Evolutionary conservation across 2,329 filamentous ascomycete species (phyloP).

Genomic region (Neonectria sp.): DNA sequence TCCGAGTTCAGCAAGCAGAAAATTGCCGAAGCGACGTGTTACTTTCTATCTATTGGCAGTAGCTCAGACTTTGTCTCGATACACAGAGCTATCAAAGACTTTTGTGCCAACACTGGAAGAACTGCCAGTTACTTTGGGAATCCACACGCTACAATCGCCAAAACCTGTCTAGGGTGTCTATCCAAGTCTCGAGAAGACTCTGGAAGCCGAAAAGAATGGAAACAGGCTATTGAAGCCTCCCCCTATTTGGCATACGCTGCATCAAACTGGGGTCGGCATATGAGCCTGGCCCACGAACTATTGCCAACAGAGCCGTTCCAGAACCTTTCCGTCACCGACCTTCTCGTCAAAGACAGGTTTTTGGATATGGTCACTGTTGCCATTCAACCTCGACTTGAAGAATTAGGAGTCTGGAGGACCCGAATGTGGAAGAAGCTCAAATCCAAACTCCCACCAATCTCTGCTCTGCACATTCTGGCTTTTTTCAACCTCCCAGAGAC

Average conservation of each 20-base stretch:
- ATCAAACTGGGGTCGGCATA: slow-evolving; percentile 11
- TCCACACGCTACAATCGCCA: slow-evolving; percentile 8
- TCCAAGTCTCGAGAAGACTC: not conserved
- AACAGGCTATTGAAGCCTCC: not conserved
- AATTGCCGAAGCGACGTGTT: slow-evolving; percentile 4
- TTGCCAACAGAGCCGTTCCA: slow-evolving; percentile 6
- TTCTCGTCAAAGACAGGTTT: slow-evolving; percentile 1
- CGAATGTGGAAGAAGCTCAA: slow-evolving; percentile 7
- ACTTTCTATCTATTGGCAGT: slow-evolving; percentile 5
- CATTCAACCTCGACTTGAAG: not conserved
- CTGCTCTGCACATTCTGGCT: slow-evolving; percentile 11
- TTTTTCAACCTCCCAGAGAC: slow-evolving; percentile 12
- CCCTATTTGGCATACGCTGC: slow-evolving; percentile 11
- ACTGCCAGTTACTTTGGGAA: not conserved
- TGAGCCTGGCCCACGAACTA: slow-evolving; percentile 1
- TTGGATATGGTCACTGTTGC: slow-evolving; percentile 12
- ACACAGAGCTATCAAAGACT: slow-evolving; percentile 17
- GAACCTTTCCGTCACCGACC: not conserved
- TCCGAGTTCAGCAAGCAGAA: not conserved
- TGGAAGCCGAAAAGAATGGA: slow-evolving; percentile 3
- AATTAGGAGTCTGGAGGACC: not conserved
- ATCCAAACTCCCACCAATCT: not conserved
- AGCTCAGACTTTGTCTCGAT: slow-evolving; percentile 2
- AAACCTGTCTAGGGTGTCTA: slow-evolving; percentile 7
- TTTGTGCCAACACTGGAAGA: not conserved